Conservation (phyloP, 805 yeast genomes). For the Jamesozyma jinghongensis region DNA sequence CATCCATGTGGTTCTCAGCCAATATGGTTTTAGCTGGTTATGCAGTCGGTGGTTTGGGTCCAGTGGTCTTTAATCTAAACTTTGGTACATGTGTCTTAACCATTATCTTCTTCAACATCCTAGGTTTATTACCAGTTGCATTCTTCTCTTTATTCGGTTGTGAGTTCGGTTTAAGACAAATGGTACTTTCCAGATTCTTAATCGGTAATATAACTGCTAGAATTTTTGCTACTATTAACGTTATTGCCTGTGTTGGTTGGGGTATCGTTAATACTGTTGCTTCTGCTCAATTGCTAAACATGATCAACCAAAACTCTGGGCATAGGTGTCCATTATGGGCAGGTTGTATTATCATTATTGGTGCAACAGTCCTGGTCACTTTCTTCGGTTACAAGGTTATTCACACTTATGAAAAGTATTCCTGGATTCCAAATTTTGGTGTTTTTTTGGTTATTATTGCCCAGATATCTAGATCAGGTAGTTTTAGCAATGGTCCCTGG, state of each 20-base stretch:
- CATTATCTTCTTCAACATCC: conserved; percentile 60
- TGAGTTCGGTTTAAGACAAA: conserved; percentile 78
- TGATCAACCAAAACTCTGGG: conserved; percentile 48
- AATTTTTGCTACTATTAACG: conserved; percentile 66
- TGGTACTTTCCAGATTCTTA: conserved; percentile 68
- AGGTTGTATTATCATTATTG: conserved; percentile 65
- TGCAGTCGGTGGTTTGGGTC: conserved; percentile 65
- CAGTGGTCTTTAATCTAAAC: conserved; percentile 52
- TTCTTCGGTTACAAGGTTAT: conserved; percentile 78
- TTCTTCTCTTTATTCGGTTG: conserved; percentile 78
- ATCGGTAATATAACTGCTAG: conserved; percentile 70
- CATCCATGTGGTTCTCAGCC: conserved; percentile 87
- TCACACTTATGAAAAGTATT: conserved; percentile 72
- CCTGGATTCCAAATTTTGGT: conserved; percentile 76
- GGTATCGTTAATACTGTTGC: conserved; percentile 86
- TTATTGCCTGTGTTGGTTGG: conserved; percentile 89
- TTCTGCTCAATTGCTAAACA: conserved; percentile 72
- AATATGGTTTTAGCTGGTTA: conserved; percentile 80
- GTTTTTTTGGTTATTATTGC: conserved; percentile 72
- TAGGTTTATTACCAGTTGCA: conserved; percentile 75
- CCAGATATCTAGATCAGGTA: conserved; percentile 56
- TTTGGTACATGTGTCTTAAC: conserved; percentile 64
- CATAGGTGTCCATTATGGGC: conserved; percentile 76
- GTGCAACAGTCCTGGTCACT: conserved; percentile 60
- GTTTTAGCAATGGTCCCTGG: conserved; percentile 47